These are phyloP conservation scores for Plasmopara muralis DNA, from an alignment of 352 stramenopile species.

Conservation along the genomic window DNA sequence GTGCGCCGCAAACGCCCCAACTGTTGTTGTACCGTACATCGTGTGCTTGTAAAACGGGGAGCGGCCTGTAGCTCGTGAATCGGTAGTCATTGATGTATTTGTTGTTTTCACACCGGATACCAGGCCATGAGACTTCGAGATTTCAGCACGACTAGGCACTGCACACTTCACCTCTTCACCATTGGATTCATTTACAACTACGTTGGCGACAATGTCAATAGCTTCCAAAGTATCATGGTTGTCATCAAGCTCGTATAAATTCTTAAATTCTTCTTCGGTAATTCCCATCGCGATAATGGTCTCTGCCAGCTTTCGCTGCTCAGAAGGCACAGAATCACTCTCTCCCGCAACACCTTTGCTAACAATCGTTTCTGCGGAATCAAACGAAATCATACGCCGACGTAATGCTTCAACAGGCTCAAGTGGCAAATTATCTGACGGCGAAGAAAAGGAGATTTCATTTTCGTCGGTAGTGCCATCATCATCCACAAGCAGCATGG, in stretches of 20 bases:
- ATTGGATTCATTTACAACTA: slow-evolving; percentile 7
- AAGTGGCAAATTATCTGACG: slow-evolving; percentile 22
- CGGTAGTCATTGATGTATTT: slow-evolving; percentile 14
- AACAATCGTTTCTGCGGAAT: slow-evolving; percentile 70
- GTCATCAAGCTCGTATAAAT: slow-evolving; percentile 23
- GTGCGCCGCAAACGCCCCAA: slow-evolving; percentile 78
- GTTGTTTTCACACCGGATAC: slow-evolving; percentile 5
- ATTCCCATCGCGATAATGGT: slow-evolving; percentile 69
- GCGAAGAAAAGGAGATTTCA: slow-evolving; percentile 3
- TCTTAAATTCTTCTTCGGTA: slow-evolving; percentile 38
- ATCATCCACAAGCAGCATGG: slow-evolving; percentile 27
- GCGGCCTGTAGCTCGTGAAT: slow-evolving; percentile 11
- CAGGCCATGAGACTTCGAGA: neutral
- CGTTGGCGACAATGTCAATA: slow-evolving; percentile 11
- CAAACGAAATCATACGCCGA: slow-evolving; percentile 66
- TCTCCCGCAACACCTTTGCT: slow-evolving; percentile 43
- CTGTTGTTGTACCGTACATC: slow-evolving; percentile 77
- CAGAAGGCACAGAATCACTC: slow-evolving; percentile 30
- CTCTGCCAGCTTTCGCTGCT: slow-evolving; percentile 64
- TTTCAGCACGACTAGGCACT: slow-evolving; percentile 3
- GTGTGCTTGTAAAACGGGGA: slow-evolving; percentile 45
- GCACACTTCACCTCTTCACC: slow-evolving; percentile 13
- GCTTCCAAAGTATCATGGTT: slow-evolving; percentile 14
- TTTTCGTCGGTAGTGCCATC: slow-evolving; percentile 25
- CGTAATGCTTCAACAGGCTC: slow-evolving; percentile 57